phyloP scores from a whole-genome alignment of 768 basidiomycete genomes.

The Suillus plorans region DNA sequence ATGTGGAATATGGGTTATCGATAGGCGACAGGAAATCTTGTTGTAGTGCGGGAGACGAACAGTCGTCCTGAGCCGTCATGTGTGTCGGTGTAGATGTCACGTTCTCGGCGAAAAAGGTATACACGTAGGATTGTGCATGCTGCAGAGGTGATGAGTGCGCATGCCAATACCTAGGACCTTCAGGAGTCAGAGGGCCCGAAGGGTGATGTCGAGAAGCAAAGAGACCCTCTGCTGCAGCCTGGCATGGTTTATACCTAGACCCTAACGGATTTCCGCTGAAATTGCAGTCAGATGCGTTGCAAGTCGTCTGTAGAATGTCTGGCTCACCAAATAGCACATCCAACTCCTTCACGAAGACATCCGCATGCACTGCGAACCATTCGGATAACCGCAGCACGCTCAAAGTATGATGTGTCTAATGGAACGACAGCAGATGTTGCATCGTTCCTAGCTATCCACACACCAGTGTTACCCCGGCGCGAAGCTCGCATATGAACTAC shows the following conservation, averaged over 20 bases:
- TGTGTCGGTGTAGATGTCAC: conserved; percentile 32
- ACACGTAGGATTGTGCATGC: conserved; percentile 29
- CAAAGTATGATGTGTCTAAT: conserved; percentile 61
- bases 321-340: conserved; percentile 58
- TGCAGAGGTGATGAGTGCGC: conserved; percentile 14
- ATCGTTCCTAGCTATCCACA: conserved; percentile 57
- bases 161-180: conserved; percentile 46
- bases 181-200: conserved; percentile 33
- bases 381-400: conserved; percentile 44
- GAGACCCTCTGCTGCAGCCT: conserved; percentile 51
- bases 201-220: conserved; percentile 24
- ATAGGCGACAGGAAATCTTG: conserved; percentile 19
- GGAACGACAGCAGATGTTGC: conserved; percentile 54
- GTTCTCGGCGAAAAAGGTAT: conserved; percentile 49
- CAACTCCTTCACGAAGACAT: conserved; percentile 66
- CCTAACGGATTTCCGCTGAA: conserved; percentile 66
- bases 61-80: neutral
- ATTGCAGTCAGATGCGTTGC: conserved; percentile 12
- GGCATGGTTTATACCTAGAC: conserved; percentile 60
- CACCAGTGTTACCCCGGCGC: conserved; percentile 48
- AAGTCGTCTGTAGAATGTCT: neutral
- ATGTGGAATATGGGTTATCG: conserved; percentile 33
- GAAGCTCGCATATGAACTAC: conserved; percentile 56
- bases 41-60: conserved; percentile 23
- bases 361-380: conserved; percentile 60